These are phyloP conservation scores for Neospermospora avenae DNA, from an alignment of 2,329 filamentous ascomycete species.

Conservation along the genomic window DNA sequence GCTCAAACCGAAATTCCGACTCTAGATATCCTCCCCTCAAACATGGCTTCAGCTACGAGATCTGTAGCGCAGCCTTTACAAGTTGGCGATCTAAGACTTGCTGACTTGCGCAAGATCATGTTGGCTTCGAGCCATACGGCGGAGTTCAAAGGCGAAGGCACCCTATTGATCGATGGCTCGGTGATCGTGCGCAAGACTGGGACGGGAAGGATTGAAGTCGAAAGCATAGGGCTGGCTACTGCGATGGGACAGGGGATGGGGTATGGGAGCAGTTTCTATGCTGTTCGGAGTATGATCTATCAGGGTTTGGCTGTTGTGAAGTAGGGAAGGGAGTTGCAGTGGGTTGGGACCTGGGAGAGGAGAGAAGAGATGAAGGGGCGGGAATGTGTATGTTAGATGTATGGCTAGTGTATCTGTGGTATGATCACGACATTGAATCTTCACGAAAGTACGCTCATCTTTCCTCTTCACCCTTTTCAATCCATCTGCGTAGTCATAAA, in stretches of 20 bases:
- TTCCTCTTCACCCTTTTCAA: too few species aligned
- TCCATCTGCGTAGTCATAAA: too few species aligned
- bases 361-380: too few species aligned
- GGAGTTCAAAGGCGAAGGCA: conserved; percentile 92
- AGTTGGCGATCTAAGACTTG: conserved; percentile 86
- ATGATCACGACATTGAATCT: too few species aligned
- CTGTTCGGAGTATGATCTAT: conserved; percentile 88
- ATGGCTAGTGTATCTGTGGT: conserved; percentile 19
- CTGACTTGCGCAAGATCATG: conserved; percentile 83
- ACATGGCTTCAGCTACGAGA: conserved; percentile 67
- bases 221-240: conserved; percentile 61
- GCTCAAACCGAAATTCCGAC: conserved; percentile 27
- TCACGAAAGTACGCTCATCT: too few species aligned
- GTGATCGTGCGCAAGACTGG: conserved; percentile 87
- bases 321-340: conserved; percentile 34
- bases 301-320: conserved; percentile 89
- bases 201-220: conserved; percentile 84
- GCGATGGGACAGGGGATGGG: conserved; percentile 39
- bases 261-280: conserved; percentile 70
- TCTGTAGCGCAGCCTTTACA: conserved; percentile 84
- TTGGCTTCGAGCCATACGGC: conserved; percentile 78
- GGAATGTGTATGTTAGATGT: conserved; percentile 6
- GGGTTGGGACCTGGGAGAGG: too few species aligned
- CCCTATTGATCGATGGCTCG: conserved; percentile 79
- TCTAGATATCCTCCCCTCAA: conserved; percentile 50